Percentiles rank a stretch among this genome's conserved stretches.
These are phyloP conservation scores for Phytophthora macrochlamydospora DNA, from an alignment of 352 stramenopile species.

Conservation along the genomic window DNA sequence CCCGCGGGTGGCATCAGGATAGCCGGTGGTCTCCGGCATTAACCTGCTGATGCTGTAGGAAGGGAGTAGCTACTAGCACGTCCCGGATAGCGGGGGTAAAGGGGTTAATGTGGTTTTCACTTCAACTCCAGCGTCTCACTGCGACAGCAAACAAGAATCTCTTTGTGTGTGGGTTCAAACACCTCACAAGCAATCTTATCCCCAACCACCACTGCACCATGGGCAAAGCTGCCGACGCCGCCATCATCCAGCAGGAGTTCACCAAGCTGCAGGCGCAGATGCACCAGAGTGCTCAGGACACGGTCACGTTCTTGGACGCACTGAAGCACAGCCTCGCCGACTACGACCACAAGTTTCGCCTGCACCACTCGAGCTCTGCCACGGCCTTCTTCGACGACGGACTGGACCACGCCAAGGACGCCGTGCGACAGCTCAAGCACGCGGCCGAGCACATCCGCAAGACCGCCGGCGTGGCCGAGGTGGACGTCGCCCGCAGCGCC, in stretches of 20 bases:
- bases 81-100: no score
- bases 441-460: conserved; percentile 23
- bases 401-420: conserved; percentile 36
- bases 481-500: conserved; percentile 13
- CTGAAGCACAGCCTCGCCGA: conserved; percentile 28
- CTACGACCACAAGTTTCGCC: conserved; percentile 30
- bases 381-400: conserved; percentile 30
- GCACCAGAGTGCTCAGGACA: conserved; percentile 28
- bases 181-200: neutral
- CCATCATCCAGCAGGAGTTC: conserved; percentile 23
- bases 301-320: conserved; percentile 22
- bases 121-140: no score
- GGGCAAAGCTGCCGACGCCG: conserved; percentile 20
- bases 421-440: conserved; percentile 24
- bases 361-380: conserved; percentile 27
- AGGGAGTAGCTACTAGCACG: no score
- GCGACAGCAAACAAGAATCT: no score
- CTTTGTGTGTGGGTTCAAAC: no score
- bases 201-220: neutral
- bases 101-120: no score
- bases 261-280: conserved; percentile 32
- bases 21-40: no score
- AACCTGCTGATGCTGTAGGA: no score
- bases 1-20: no score
- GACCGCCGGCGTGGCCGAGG: conserved; percentile 11